phyloP scores from a whole-genome alignment of 441 rosid species.

The Eruca vesicaria region DNA sequence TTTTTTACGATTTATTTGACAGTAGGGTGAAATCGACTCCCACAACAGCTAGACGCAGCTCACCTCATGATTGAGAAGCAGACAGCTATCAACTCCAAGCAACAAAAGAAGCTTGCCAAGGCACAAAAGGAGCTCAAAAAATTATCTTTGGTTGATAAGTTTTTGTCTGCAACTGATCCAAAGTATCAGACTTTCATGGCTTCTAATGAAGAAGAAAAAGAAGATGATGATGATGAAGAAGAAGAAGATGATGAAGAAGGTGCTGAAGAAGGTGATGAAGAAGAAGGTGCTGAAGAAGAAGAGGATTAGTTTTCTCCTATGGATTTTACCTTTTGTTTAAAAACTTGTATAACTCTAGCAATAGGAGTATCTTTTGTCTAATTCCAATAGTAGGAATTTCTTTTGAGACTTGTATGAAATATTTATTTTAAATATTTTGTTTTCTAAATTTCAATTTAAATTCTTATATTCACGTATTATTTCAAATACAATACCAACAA shows the following conservation, averaged over 20 bases:
- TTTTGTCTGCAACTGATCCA: background rate
- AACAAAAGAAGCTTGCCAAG: too few relatives aligned
- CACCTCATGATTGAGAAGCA: too few relatives aligned
- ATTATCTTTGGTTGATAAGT: background rate
- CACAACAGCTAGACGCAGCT: too few relatives aligned
- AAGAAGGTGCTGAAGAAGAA: background rate
- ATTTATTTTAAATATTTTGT: too few relatives aligned
- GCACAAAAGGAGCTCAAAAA: too few relatives aligned
- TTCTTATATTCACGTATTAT: background rate
- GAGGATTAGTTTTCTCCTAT: background rate
- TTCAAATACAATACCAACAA: background rate
- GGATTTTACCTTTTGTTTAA: background rate
- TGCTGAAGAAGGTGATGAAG: background rate
- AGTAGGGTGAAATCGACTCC: too few relatives aligned
- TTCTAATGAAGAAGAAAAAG: background rate
- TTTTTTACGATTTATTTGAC: too few relatives aligned
- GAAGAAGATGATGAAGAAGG: background rate
- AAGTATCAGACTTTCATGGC: background rate
- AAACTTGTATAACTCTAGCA: background rate
- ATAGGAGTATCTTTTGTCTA: background rate
- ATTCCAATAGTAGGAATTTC: background rate
- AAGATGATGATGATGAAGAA: background rate
- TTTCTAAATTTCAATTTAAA: background rate
- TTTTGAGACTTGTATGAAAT: background rate
- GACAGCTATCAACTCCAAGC: too few relatives aligned